Evolutionary conservation across 768 basidiomycete species (phyloP), one percentile per base, ranked within the genome.

Genomic region (Suillus occidentalis): DNA sequence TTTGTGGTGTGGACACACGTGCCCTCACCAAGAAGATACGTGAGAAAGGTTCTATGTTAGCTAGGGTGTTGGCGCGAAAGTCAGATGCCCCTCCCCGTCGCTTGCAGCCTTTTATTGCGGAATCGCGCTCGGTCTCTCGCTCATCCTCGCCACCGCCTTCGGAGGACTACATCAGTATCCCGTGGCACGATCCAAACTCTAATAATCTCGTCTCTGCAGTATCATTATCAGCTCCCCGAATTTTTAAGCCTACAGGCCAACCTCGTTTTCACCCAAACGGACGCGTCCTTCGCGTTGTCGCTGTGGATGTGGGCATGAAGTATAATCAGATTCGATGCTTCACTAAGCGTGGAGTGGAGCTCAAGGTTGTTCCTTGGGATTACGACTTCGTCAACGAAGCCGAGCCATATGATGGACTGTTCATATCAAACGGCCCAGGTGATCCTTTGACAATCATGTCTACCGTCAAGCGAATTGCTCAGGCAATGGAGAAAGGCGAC

Each of bases 271-370:
- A 97, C 73, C 91, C 93, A 3, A 89, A 87, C 1, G 93, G 92
- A 37, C 87, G 95, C 59, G 79, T 87, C 0, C 74, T 99, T 37
- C 91, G 97, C 66, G 86, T 99, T 36, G 73, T 99, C 18, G 95
- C 94, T 6, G 80, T 99, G 65, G 97, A 99, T 75, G 97, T 99
- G 60, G 97, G 97, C n/a, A 99, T 99, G 94, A 99, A 99, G 79
- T 97, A 92, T 82, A 99, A 99, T 78, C 97, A 99, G 78, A 95
- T 99, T 70, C 87, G 97, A 40, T 99, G 97, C 82, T 98, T 99
- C 80, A 87, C 86, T 50, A 83, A 87, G 43, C 90, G 97, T 40
- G 97, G 97, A 58, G 87, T 98, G 42, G 94, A 99, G 76, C 83
- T 99, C 74, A 98, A 99, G 79, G 94, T 98, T 61, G 92, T 99